Evolutionary conservation across 164 flowering plant species (phyloP), one percentile per base, ranked within the genome.

Genomic region (Hamamelis virginiana): DNA sequence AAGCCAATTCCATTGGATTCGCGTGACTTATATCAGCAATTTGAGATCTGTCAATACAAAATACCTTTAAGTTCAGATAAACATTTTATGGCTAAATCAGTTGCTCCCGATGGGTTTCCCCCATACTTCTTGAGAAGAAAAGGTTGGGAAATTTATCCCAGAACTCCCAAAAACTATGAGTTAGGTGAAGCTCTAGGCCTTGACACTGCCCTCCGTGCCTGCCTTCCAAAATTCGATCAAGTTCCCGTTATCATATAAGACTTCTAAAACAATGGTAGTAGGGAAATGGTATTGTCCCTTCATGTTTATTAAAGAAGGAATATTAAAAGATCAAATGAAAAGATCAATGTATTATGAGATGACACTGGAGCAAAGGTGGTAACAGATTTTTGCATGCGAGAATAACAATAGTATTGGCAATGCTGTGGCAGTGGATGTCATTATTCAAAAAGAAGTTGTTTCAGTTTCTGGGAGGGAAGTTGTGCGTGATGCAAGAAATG

Each of bases 241-340:
- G n/a, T 76, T 83, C 79, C 59, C 77, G 5, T 1, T 69, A 15
- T 22, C 62, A 0, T 1, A 9, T 3, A 66, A 62, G 22, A 43
- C 25, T 25, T 67, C 81, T 6, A 53, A 41, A 1, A 55, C 72
- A 8, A 72, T 77, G 19, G 76, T 74, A 1, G 82, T 85, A 0
- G 91, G 91, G n/a, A 84, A 81, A 73, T 87, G 91, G 89, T 84
- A 84, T 33, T 72, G 76, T 27, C 89, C 91, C 1, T 84, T 84
- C 68, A 67, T 85, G 80, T 85, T 85, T 48, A 62, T 85, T 23
- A 82, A 69, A 52, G 86, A 84, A 22, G 75, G 76, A 8, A 67
- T 57, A 1, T 15, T 72, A 25, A 78, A 67, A 65, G 83, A 82
- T 10, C 87, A 85, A 48, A 66, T 78, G 78, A 68, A 67, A n/a